These are phyloP conservation scores for Farysia itapuensis DNA, from an alignment of 1,284 basidiomycete genomes.

Conservation along the genomic window DNA sequence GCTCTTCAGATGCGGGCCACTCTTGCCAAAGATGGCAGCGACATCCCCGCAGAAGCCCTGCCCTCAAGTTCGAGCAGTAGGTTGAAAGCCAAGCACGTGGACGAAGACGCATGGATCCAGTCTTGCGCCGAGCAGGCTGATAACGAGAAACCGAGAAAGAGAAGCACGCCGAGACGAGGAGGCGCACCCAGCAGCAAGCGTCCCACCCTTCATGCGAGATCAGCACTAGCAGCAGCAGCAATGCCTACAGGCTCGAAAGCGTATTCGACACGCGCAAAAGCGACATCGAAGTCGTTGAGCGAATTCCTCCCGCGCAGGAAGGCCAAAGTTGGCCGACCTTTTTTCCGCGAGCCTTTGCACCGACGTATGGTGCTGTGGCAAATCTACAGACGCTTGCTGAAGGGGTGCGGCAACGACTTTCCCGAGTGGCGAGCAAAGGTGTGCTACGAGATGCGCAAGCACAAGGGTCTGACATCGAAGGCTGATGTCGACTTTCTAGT, in stretches of 20 bases:
- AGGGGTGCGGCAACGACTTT: conserved; percentile 2
- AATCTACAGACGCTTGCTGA: conserved; percentile 42
- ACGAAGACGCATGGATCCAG: conserved; percentile 32
- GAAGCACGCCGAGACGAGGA: not conserved
- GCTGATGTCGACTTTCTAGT: conserved; percentile 3
- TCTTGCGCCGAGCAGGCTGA: conserved; percentile 28
- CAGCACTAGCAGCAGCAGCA: not conserved
- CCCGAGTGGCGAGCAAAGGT: conserved; percentile 9
- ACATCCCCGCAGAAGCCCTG: no score
- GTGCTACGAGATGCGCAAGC: conserved; percentile 8
- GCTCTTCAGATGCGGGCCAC: conserved; percentile 49
- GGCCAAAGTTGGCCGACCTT: conserved; percentile 18
- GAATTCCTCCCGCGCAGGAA: conserved; percentile 9
- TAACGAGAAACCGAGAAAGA: conserved; percentile 2
- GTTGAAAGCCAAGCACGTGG: not conserved
- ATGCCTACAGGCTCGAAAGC: not conserved
- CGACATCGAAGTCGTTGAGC: conserved; percentile 1
- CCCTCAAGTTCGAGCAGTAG: not conserved
- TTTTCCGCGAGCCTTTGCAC: conserved; percentile 24
- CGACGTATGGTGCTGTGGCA: conserved; percentile 22
- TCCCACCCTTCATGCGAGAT: not conserved
- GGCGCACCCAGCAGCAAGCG: not conserved
- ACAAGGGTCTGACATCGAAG: conserved; percentile 13
- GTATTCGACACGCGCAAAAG: not conserved
- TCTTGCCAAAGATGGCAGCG: conserved; percentile 4